Conservation (phyloP, 2,329 filamentous ascomycete species). For the Diaporthe ilicicola region DNA sequence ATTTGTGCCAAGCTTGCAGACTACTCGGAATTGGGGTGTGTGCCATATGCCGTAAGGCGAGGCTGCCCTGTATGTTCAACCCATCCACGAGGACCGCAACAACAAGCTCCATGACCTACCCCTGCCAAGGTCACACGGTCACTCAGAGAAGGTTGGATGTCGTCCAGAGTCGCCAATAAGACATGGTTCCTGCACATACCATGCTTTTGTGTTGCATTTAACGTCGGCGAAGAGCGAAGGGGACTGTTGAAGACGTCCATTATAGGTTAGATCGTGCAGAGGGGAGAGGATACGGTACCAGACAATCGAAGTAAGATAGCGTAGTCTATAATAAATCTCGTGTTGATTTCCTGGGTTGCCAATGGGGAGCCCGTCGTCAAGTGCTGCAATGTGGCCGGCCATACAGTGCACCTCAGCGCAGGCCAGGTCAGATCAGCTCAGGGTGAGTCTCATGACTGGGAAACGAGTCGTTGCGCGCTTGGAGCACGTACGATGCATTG, state of each 20-base stretch:
- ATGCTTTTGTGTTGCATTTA: constrained; percentile 3
- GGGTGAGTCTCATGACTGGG: neutral
- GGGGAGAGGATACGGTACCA: neutral
- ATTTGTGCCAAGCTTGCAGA: constrained; percentile 18
- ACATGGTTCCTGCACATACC: constrained; percentile 16
- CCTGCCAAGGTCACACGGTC: constrained; percentile 18
- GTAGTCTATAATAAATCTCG: neutral
- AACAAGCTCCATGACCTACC: constrained; percentile 13
- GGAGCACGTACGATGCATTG: constrained; percentile 5
- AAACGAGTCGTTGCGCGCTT: constrained; percentile 15
- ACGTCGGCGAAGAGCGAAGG: constrained; percentile 19
- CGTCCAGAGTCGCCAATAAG: constrained; percentile 16
- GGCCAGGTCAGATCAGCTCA: neutral
- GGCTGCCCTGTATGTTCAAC: constrained; percentile 11
- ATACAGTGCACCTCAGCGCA: neutral
- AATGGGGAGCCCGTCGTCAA: neutral
- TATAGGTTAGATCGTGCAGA: neutral
- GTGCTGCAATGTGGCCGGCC: neutral
- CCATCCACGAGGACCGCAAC: constrained; percentile 11
- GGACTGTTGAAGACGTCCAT: neutral
- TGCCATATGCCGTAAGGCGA: neutral
- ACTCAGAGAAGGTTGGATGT: constrained; percentile 2
- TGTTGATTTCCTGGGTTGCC: neutral
- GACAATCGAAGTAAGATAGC: neutral
- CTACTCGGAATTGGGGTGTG: neutral